Percentiles rank a stretch among this genome's conserved stretches.
These are phyloP conservation scores for Flaveria ramosissima DNA, from an alignment of 129 eudicot genomes.

Conservation along the genomic window DNA sequence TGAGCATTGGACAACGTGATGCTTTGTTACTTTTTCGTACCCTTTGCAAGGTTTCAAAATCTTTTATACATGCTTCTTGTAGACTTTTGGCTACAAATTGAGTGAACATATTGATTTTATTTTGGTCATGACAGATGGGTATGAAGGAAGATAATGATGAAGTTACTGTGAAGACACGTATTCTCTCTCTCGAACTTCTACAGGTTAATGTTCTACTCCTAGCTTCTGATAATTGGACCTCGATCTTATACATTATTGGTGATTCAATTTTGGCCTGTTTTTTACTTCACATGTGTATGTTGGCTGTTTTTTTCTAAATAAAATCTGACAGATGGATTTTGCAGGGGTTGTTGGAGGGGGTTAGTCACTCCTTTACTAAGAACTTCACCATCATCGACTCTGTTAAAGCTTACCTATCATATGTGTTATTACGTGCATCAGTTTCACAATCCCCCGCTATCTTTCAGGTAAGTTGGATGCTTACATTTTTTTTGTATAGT, in stretches of 20 bases:
- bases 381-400: constrained; percentile 89
- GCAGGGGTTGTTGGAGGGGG: constrained; percentile 95
- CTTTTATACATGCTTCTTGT: constrained; percentile 20
- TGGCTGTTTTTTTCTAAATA: not conserved
- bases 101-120: constrained; percentile 27
- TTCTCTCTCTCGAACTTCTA: constrained; percentile 91
- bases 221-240: constrained; percentile 15
- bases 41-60: constrained; percentile 79
- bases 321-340: constrained; percentile 24
- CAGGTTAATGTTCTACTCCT: constrained; percentile 54
- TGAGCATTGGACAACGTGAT: constrained; percentile 89
- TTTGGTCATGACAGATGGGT: constrained; percentile 74
- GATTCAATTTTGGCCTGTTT: not conserved
- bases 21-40: constrained; percentile 93
- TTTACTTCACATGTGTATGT: constrained; percentile 8
- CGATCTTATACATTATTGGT: not conserved
- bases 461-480: constrained; percentile 66
- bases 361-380: constrained; percentile 76
- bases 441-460: constrained; percentile 74
- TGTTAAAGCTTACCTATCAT: constrained; percentile 88
- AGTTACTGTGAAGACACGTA: constrained; percentile 80
- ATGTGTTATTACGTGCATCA: constrained; percentile 82
- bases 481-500: constrained; percentile 13
- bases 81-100: constrained; percentile 15
- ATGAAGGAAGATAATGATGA: constrained; percentile 99